Evolutionary conservation across 208 protist genomes (phyloP).

Genomic region (Acanthamoeba triangularis): DNA sequence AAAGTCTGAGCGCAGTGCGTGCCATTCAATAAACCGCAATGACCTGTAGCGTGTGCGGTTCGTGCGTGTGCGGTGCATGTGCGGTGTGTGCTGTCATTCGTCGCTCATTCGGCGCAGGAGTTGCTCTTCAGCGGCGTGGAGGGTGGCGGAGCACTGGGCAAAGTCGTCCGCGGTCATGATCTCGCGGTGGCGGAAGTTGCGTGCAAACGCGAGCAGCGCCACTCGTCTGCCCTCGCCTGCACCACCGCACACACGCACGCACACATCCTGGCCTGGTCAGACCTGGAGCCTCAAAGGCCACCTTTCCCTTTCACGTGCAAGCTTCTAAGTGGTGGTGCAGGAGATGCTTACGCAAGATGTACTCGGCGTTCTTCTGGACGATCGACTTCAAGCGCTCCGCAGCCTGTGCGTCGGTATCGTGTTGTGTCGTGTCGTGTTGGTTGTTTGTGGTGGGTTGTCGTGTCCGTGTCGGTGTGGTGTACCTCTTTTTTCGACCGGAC

Average conservation of each 20-base stretch:
- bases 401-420: background rate
- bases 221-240: background rate
- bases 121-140: background rate
- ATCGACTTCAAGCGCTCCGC: background rate
- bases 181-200: background rate
- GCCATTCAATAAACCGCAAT: background rate
- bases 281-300: too few relatives aligned
- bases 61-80: background rate
- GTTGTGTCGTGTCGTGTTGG: background rate
- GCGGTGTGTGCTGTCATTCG: background rate
- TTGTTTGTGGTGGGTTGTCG: background rate
- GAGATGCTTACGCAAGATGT: background rate
- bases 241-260: background rate
- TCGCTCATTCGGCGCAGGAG: background rate
- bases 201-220: background rate
- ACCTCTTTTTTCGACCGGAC: background rate
- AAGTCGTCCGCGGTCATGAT: background rate
- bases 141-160: background rate
- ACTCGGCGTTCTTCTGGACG: background rate
- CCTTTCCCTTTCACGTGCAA: too few relatives aligned
- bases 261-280: too few relatives aligned
- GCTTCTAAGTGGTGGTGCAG: too few relatives aligned
- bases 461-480: background rate
- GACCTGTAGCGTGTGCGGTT: background rate
- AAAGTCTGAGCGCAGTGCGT: background rate